A percentile compares a stretch with the other conserved stretches of the same genome.
Evolutionary conservation across 164 flowering plant genomes (phyloP).

Genomic region (Nelumbo lutea): DNA sequence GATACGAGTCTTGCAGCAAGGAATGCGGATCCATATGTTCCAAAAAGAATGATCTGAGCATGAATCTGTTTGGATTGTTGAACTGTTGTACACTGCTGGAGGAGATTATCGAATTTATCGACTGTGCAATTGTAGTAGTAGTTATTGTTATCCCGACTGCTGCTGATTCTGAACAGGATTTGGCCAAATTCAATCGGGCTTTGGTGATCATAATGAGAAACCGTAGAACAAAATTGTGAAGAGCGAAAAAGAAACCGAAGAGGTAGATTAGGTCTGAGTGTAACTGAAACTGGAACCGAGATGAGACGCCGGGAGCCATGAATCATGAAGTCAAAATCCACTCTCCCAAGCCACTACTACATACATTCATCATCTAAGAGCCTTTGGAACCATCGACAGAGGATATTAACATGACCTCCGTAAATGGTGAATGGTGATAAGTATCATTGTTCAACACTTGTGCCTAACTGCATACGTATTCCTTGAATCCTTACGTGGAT

Average conservation of each 20-base stretch:
- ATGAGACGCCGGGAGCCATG: slow-evolving; percentile 5
- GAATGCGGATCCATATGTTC: slow-evolving; percentile 33
- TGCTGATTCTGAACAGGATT: neutral
- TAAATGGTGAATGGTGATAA: too few species aligned
- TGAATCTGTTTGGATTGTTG: slow-evolving; percentile 41
- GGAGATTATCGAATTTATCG: slow-evolving; percentile 44
- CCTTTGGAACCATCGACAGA: too few species aligned
- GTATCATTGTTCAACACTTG: too few species aligned
- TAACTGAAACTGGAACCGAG: neutral
- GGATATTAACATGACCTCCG: too few species aligned
- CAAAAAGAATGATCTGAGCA: slow-evolving; percentile 36
- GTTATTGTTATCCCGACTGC: neutral
- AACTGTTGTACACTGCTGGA: slow-evolving; percentile 30
- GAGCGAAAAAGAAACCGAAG: neutral
- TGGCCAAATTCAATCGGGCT: neutral
- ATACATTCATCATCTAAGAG: too few species aligned
- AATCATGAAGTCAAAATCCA: slow-evolving; percentile 1
- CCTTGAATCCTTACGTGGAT: too few species aligned
- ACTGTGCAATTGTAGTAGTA: neutral
- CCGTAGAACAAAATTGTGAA: neutral
- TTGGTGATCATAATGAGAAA: neutral
- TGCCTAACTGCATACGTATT: too few species aligned
- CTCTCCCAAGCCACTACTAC: too few species aligned
- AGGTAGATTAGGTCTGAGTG: neutral
- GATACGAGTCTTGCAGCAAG: slow-evolving; percentile 51